Evolutionary conservation across 306 rosid genomes (phyloP).

Genomic region (Gastrolobium villosum): DNA sequence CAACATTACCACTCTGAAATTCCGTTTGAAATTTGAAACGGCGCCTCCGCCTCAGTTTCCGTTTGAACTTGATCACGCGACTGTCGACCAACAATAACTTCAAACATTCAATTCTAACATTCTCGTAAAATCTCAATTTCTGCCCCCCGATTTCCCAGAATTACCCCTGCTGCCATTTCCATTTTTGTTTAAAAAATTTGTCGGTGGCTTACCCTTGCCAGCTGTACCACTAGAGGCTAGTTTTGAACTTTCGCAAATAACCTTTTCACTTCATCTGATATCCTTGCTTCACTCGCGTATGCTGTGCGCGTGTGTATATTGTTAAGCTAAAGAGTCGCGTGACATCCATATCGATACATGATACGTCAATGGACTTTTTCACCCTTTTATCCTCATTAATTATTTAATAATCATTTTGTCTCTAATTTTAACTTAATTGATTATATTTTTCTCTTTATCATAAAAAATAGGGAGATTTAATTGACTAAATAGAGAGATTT

Average conservation of each 20-base stretch:
- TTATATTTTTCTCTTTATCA: too few relatives aligned
- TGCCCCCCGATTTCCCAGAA: not conserved
- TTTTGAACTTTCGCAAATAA: not conserved
- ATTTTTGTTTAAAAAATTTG: not conserved
- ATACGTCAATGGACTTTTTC: too few relatives aligned
- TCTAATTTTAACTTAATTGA: too few relatives aligned
- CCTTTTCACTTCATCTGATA: not conserved
- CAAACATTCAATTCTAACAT: not conserved
- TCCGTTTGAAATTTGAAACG: conserved; percentile 17
- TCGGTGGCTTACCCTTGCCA: conserved; percentile 4
- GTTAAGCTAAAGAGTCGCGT: too few relatives aligned
- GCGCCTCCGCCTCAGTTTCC: not conserved
- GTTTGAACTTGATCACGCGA: not conserved
- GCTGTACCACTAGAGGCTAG: not conserved
- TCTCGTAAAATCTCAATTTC: too few relatives aligned
- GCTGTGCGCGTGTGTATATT: too few relatives aligned
- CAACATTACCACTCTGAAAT: not conserved
- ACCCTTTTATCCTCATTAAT: too few relatives aligned
- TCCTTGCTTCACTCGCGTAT: not conserved
- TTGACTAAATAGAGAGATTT: too few relatives aligned
- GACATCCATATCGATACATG: too few relatives aligned
- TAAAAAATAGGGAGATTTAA: too few relatives aligned
- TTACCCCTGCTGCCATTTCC: not conserved
- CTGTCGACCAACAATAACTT: not conserved
- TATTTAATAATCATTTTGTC: too few relatives aligned